Conservation (phyloP, 2,329 filamentous ascomycete genomes). For the Aspergillus puulaauensis region DNA sequence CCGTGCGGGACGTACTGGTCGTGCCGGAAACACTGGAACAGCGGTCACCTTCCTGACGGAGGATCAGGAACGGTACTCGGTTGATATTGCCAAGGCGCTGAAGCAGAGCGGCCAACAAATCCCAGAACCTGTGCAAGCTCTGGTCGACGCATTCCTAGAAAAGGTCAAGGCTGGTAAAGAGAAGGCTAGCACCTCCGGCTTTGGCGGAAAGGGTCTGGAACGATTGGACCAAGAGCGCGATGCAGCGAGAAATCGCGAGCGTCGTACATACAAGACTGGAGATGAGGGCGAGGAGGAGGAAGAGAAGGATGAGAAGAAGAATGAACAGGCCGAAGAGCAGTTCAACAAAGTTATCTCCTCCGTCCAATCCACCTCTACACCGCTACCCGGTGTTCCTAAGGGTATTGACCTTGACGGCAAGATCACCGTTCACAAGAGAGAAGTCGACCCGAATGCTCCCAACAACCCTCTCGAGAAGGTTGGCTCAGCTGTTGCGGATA, state of each 20-base stretch:
- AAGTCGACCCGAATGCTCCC: conserved; percentile 50
- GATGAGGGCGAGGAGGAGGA: conserved; percentile 78
- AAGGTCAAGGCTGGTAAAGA: conserved; percentile 92
- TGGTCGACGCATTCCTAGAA: conserved; percentile 70
- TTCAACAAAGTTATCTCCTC: conserved; percentile 61
- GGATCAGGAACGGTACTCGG: conserved; percentile 86
- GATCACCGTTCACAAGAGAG: conserved; percentile 71
- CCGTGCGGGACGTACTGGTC: conserved; percentile 86
- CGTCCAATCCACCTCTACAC: conserved; percentile 63
- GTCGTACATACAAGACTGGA: conserved; percentile 85
- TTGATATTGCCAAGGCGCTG: conserved; percentile 87
- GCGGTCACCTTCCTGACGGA: conserved; percentile 92
- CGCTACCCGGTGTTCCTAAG: conserved; percentile 49
- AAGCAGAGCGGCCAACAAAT: conserved; percentile 85
- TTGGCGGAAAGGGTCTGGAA: conserved; percentile 92
- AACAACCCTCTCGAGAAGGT: conserved; percentile 81
- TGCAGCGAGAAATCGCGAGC: conserved; percentile 78
- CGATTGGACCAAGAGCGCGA: conserved; percentile 88
- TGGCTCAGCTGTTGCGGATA: conserved; percentile 83
- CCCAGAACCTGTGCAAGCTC: conserved; percentile 64
- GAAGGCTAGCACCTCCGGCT: conserved; percentile 79
- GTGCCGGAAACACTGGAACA: conserved; percentile 90
- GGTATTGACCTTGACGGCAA: conserved; percentile 64
- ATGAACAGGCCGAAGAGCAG: conserved; percentile 61
- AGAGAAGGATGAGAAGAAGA: conserved; percentile 65